A percentile compares a stretch with the other conserved stretches of the same genome.
phyloP scores from a whole-genome alignment of 2,329 filamentous ascomycete genomes.

The Phialophora macrospora region DNA sequence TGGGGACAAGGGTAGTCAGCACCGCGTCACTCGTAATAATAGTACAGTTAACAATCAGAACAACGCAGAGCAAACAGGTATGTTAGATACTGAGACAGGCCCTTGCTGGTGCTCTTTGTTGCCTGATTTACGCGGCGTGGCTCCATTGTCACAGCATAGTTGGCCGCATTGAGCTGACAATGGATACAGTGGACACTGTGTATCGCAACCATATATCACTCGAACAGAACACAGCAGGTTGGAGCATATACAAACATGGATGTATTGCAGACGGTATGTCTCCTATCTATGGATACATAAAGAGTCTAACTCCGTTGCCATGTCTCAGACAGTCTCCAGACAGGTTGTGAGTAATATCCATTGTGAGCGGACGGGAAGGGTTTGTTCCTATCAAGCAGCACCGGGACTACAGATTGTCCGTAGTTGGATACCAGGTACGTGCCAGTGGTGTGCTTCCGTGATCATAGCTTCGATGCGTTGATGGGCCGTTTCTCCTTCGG shows the following conservation, averaged over 20 bases:
- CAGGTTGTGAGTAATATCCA: not conserved
- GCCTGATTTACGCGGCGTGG: not conserved
- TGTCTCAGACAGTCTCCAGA: not conserved
- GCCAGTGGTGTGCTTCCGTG: not conserved
- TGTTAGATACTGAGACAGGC: not conserved
- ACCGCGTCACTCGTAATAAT: not conserved
- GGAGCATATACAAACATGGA: not conserved
- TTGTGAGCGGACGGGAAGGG: not conserved
- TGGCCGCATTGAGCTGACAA: not conserved
- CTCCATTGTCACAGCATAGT: not conserved
- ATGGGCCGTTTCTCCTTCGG: conserved; percentile 30
- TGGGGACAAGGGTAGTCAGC: not conserved
- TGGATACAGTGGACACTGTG: not conserved
- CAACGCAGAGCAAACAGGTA: not conserved
- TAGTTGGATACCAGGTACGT: not conserved
- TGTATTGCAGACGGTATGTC: not conserved
- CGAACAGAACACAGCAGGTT: not conserved
- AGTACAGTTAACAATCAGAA: not conserved
- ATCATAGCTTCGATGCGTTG: conserved; percentile 25
- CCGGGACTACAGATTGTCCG: not conserved
- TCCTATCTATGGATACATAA: not conserved
- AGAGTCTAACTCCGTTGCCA: not conserved
- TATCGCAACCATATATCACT: not conserved
- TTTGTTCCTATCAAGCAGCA: not conserved
- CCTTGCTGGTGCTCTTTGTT: conserved; percentile 2